These are phyloP conservation scores for Gastrodia elata DNA, from an alignment of 106 monocot species.

Conservation along the genomic window DNA sequence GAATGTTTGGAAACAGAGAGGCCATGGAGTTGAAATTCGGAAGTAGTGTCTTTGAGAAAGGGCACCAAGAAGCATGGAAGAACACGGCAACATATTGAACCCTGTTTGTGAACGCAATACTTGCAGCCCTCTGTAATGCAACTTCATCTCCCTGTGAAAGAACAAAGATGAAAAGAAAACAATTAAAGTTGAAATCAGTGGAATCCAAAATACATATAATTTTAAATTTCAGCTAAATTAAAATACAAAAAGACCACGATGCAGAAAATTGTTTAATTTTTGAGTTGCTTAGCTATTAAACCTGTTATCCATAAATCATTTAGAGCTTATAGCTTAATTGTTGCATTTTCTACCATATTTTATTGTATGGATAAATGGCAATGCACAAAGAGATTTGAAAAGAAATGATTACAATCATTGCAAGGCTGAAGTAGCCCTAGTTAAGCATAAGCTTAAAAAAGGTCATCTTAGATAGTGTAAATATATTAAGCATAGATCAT, in stretches of 20 bases:
- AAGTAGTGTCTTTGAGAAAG: conserved; percentile 26
- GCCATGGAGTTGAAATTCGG: conserved; percentile 40
- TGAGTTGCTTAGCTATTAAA: no score
- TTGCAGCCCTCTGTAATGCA: conserved; percentile 5
- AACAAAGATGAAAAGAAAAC: neutral
- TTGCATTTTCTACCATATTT: no score
- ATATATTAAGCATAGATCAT: no score
- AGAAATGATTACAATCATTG: no score
- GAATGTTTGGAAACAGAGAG: conserved; percentile 51
- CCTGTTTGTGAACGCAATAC: neutral
- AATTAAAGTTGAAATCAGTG: neutral
- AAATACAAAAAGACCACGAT: neutral
- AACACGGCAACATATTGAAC: conserved; percentile 24
- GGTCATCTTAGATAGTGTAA: no score
- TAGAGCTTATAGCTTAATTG: no score
- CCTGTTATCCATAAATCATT: no score
- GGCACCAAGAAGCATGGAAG: conserved; percentile 69
- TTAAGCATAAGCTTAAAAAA: no score
- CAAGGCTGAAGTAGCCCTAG: no score
- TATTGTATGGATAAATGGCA: no score
- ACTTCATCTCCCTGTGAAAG: conserved; percentile 2
- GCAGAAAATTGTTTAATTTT: no score
- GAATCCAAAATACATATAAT: neutral
- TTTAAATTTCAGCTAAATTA: neutral
- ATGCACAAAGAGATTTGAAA: no score